Evolutionary conservation across 2,329 filamentous ascomycete species (phyloP), one percentile per base, ranked within the genome.

Genomic region (Diaporthe nobilis): DNA sequence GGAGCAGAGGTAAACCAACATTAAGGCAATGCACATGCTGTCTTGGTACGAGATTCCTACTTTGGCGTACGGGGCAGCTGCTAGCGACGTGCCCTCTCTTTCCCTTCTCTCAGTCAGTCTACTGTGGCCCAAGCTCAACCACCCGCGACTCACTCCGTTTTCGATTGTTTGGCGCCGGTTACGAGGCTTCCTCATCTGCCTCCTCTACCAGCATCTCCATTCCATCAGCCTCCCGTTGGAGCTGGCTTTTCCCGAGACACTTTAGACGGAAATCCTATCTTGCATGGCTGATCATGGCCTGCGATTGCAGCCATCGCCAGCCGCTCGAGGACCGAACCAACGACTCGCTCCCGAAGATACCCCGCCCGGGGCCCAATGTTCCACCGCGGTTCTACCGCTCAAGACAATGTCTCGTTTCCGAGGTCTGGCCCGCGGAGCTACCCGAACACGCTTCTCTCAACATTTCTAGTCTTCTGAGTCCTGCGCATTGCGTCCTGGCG

Each of bases 131-230:
- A 68, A 51, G 47, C 63, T 68, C 47, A 6, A 53, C 63, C 47
- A 68, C n/a, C 47, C 47, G 65, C 65, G 47, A 68, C 65, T 39
- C 31, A n/a, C 47, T 53, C 65, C 65, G 49, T 70, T 70, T 70
- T 70, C 49, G 47, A 53, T 68, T 39, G 31, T 53, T 70, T 70
- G 34, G 65, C 22, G 61, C 42, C 61, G 20, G 20, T 17, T 17
- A 20, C 9, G 20, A 15, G 58, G 13, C n/a, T 44, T 42, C 7
- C 15, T 25, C n/a, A 39, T 28, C 28, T 9, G 6, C 42, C 31
- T 51, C 2, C 3, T 17, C 58, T 42, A 1, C 58, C 58, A 61
- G 12, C 20, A 42, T 61, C 57, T 39, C 34, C 34, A 34, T 34
- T 34, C 34, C 15, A 20, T 10, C 63, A 51, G 22, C 20, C 25